Percentiles rank a stretch among this genome's conserved stretches.
These are phyloP conservation scores for Phaeoacremonium minimum DNA, from an alignment of 2,329 filamentous ascomycete species.

Conservation along the genomic window DNA sequence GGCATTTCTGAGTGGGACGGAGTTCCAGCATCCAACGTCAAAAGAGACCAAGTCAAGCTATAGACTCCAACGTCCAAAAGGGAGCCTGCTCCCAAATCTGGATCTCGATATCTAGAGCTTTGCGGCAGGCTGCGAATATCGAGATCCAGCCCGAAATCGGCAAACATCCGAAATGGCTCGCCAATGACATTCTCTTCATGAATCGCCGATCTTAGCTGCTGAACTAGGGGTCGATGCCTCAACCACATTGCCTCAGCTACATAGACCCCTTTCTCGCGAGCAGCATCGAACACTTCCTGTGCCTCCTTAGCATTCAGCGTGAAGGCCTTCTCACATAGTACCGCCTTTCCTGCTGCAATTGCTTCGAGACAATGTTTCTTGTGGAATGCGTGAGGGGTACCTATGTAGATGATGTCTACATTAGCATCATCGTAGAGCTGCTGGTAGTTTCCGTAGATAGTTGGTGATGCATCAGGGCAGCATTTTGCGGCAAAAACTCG, in stretches of 20 bases:
- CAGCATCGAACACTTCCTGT: constrained; percentile 18
- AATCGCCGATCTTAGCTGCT: too few relatives aligned
- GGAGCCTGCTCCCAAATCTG: constrained; percentile 21
- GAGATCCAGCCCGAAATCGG: constrained; percentile 22
- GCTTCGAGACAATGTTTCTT: constrained; percentile 26
- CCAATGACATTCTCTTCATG: constrained; percentile 21
- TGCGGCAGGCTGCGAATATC: constrained; percentile 13
- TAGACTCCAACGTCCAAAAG: constrained; percentile 26
- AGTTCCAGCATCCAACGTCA: too few relatives aligned
- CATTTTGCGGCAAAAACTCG: constrained; percentile 3
- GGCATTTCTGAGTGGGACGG: too few relatives aligned
- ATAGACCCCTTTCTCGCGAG: constrained; percentile 24
- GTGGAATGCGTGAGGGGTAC: constrained; percentile 28
- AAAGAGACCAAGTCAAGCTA: constrained; percentile 20
- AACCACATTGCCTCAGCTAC: constrained; percentile 32
- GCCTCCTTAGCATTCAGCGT: constrained; percentile 23
- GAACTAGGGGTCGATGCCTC: constrained; percentile 24
- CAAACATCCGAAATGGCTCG: constrained; percentile 17
- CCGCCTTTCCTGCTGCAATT: constrained; percentile 26
- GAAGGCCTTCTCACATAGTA: constrained; percentile 31
- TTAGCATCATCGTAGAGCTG: constrained; percentile 22
- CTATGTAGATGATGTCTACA: constrained; percentile 30
- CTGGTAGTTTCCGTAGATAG: constrained; percentile 21
- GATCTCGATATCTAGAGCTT: constrained; percentile 16
- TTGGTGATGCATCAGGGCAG: constrained; percentile 1